Evolutionary conservation across 164 flowering plant species (phyloP).

Genomic region (Chloranthus sessilifolius): DNA sequence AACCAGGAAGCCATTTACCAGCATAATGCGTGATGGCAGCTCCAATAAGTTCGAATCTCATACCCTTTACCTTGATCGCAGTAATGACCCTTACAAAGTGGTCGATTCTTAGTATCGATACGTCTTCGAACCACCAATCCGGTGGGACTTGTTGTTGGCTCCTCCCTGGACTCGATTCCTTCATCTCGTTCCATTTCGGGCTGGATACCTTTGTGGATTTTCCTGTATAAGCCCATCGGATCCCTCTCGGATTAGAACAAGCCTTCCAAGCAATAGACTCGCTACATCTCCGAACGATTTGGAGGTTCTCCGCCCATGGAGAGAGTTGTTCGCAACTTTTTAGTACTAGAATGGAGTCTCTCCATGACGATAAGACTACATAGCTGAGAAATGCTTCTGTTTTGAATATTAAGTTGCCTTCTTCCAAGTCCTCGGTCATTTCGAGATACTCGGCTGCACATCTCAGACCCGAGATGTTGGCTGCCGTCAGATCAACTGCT

Average conservation of each 20-base stretch:
- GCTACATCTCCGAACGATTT: constrained; percentile 75
- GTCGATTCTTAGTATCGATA: constrained; percentile 70
- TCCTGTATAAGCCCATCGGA: constrained; percentile 71
- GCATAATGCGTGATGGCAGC: constrained; percentile 81
- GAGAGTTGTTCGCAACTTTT: constrained; percentile 79
- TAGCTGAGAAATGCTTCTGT: constrained; percentile 89
- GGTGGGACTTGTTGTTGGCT: constrained; percentile 55
- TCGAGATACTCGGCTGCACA: constrained; percentile 90
- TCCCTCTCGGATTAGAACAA: constrained; percentile 76
- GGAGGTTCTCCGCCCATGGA: constrained; percentile 82
- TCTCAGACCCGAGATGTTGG: constrained; percentile 76
- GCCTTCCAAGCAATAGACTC: constrained; percentile 96
- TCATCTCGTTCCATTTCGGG: constrained; percentile 61
- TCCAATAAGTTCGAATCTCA: constrained; percentile 77
- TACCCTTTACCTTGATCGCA: constrained; percentile 85
- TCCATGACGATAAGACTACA: constrained; percentile 80
- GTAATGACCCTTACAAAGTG: constrained; percentile 85
- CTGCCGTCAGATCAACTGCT: constrained; percentile 72
- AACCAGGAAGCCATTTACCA: constrained; percentile 73
- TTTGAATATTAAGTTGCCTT: constrained; percentile 89
- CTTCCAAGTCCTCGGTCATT: constrained; percentile 94
- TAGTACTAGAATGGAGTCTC: constrained; percentile 71
- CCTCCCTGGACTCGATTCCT: constrained; percentile 58
- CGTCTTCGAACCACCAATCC: constrained; percentile 96
- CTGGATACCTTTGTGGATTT: constrained; percentile 40